Conservation (phyloP, 2,329 filamentous ascomycete genomes). For the Didymella segeticola region DNA sequence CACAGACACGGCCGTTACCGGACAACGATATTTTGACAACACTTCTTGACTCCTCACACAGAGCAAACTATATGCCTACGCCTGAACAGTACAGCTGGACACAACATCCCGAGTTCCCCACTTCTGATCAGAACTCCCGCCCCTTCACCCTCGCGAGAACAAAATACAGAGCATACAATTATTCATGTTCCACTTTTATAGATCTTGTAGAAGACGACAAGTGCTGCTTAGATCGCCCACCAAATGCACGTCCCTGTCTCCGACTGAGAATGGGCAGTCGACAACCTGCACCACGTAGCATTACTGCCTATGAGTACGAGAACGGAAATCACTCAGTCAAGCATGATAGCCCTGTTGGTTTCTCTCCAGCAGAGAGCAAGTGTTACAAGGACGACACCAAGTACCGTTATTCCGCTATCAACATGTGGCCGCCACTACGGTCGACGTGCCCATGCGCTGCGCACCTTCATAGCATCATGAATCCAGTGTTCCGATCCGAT, state of each 20-base stretch:
- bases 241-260: conserved; percentile 45
- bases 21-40: conserved; percentile 36
- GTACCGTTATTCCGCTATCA: conserved; percentile 40
- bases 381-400: conserved; percentile 20
- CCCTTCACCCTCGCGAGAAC: conserved; percentile 62
- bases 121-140: conserved; percentile 19
- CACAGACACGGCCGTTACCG: conserved; percentile 26
- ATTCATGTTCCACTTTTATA: conserved; percentile 61
- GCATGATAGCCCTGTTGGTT: background rate
- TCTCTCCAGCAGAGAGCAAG: background rate
- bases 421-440: conserved; percentile 45
- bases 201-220: conserved; percentile 64
- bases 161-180: conserved; percentile 63
- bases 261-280: conserved; percentile 61
- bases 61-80: conserved; percentile 48
- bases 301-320: background rate
- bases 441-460: conserved; percentile 36
- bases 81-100: conserved; percentile 51
- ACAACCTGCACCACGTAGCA: conserved; percentile 38
- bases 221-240: conserved; percentile 41
- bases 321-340: background rate
- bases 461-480: conserved; percentile 43
- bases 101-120: conserved; percentile 54
- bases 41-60: conserved; percentile 40
- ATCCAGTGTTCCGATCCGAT: conserved; percentile 21